A percentile compares a stretch with the other conserved stretches of the same genome.
These are phyloP conservation scores for Aspergillus sp. DNA, from an alignment of 2,329 filamentous ascomycete species.

Conservation along the genomic window DNA sequence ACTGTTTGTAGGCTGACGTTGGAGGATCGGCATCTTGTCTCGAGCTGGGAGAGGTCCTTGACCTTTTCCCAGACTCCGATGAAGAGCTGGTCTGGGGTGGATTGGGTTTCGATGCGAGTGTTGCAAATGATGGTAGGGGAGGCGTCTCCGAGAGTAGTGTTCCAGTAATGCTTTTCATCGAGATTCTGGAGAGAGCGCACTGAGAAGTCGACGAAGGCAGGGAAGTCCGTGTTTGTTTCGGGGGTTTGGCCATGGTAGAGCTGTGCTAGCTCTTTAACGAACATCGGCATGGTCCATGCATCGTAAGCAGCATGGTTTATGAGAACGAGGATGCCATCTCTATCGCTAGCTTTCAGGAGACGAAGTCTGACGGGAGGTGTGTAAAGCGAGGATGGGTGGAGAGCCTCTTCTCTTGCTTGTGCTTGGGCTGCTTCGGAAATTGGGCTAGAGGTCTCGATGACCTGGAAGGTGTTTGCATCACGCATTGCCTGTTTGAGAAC, in stretches of 20 bases:
- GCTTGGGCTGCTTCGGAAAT: slow-evolving; percentile 20
- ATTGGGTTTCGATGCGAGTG: not conserved
- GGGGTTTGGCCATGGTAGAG: slow-evolving; percentile 25
- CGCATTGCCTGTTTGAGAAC: slow-evolving; percentile 27
- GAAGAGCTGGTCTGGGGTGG: slow-evolving; percentile 22
- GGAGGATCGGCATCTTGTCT: slow-evolving; percentile 20
- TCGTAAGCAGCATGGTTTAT: slow-evolving; percentile 42
- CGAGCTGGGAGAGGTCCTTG: slow-evolving; percentile 25
- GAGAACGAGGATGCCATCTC: slow-evolving; percentile 33
- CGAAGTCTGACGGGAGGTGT: slow-evolving; percentile 34
- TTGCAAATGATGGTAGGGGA: slow-evolving; percentile 24
- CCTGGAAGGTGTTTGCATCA: slow-evolving; percentile 24
- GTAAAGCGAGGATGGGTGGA: slow-evolving; percentile 31
- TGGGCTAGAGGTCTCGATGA: slow-evolving; percentile 16
- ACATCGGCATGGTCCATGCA: slow-evolving; percentile 37
- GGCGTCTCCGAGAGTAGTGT: slow-evolving; percentile 16
- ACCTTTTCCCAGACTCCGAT: slow-evolving; percentile 26
- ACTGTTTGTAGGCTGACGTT: slow-evolving; percentile 30
- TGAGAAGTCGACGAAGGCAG: slow-evolving; percentile 28
- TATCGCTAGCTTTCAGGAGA: slow-evolving; percentile 28
- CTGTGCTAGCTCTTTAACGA: slow-evolving; percentile 32
- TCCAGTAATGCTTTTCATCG: slow-evolving; percentile 29
- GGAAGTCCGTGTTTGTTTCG: slow-evolving; percentile 22
- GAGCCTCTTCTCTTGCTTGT: slow-evolving; percentile 26
- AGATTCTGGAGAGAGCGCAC: slow-evolving; percentile 20